Evolutionary conservation across 441 rosid genomes (phyloP).

Genomic region (Corymbia citriodora): DNA sequence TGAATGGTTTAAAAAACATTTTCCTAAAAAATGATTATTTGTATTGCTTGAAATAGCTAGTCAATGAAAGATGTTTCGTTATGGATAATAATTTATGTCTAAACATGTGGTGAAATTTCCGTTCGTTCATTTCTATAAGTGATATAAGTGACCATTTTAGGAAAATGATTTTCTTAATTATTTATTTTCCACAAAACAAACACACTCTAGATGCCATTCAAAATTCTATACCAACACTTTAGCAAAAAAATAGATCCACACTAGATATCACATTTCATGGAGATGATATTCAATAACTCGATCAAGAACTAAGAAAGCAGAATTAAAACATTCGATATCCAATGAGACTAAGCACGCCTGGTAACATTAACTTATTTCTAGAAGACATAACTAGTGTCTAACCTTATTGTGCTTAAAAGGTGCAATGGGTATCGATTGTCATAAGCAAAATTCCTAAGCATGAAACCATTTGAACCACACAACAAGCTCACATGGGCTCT

Average conservation of each 20-base stretch:
- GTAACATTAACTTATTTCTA: neutral
- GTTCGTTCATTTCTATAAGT: too few relatives aligned
- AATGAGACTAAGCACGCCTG: neutral
- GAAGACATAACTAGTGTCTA: neutral
- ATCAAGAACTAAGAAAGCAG: neutral
- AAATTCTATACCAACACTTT: neutral
- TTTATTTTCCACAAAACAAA: neutral
- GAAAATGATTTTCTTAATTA: too few relatives aligned
- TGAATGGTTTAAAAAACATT: fast-evolving
- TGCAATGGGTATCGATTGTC: neutral
- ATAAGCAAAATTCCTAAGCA: neutral
- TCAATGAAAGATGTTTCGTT: fast-evolving
- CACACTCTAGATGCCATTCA: neutral
- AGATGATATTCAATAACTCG: neutral
- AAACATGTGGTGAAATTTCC: too few relatives aligned
- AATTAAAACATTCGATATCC: neutral
- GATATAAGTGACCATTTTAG: too few relatives aligned
- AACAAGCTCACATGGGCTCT: neutral
- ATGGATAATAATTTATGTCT: too few relatives aligned
- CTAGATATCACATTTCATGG: neutral
- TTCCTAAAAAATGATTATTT: neutral
- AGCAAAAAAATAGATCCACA: neutral
- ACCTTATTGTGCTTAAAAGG: neutral
- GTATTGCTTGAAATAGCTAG: too few relatives aligned
- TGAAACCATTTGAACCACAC: neutral